Evolutionary conservation across 768 basidiomycete species (phyloP).

Genomic region (Phanerochaete carnosa): DNA sequence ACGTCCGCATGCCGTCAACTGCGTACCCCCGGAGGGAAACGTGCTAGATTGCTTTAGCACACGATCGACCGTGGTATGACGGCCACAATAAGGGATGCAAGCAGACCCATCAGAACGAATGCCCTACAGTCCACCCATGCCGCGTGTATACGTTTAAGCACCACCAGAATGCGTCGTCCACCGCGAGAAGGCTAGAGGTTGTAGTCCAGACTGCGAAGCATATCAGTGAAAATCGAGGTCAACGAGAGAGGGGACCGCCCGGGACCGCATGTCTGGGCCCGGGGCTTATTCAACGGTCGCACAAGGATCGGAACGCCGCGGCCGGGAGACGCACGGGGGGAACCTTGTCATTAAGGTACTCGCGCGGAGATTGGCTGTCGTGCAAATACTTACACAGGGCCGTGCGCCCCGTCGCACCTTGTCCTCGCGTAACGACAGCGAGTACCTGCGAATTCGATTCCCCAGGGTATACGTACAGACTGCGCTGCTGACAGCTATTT

Average conservation of each 20-base stretch:
- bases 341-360: neutral
- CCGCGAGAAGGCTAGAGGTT: neutral
- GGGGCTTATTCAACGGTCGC: too few species aligned
- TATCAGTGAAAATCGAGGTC: neutral
- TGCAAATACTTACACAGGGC: too few species aligned
- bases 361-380: neutral
- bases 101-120: neutral
- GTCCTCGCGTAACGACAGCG: too few species aligned
- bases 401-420: too few species aligned
- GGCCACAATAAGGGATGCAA: neutral
- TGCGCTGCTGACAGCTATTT: too few species aligned
- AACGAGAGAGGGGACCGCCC: too few species aligned
- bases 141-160: neutral
- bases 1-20: neutral
- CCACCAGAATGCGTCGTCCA: neutral
- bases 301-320: neutral
- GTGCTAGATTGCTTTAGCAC: neutral
- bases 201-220: neutral
- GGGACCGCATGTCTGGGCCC: too few species aligned
- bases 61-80: neutral
- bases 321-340: neutral
- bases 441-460: too few species aligned
- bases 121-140: neutral
- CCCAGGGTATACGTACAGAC: too few species aligned
- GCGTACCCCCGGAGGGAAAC: neutral